These are phyloP conservation scores for Arachnopeziza araneosa DNA, from an alignment of 2,329 filamentous ascomycete species.

Conservation along the genomic window DNA sequence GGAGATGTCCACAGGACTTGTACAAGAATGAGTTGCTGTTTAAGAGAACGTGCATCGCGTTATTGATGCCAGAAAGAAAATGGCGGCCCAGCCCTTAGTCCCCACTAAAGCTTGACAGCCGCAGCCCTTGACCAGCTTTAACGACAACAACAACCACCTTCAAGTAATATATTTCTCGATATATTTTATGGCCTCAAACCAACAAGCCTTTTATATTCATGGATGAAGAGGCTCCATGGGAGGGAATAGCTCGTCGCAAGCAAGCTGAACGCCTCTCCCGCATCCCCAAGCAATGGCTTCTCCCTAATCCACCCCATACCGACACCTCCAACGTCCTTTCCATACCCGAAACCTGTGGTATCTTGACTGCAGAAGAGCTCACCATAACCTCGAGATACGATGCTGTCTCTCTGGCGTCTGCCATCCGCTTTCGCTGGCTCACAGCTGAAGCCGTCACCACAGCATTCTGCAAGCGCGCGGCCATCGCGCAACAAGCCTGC, in stretches of 20 bases:
- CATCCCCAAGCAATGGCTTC: conserved; percentile 26
- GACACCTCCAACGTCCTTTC: conserved; percentile 20
- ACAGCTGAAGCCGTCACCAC: conserved; percentile 35
- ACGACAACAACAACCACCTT: background rate
- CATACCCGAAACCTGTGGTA: conserved; percentile 19
- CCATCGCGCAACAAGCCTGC: conserved; percentile 43
- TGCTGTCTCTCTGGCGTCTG: conserved; percentile 24
- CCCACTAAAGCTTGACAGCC: background rate
- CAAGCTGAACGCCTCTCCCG: conserved; percentile 21
- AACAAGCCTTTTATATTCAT: background rate
- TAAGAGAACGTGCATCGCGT: too few relatives aligned
- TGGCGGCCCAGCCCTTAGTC: background rate
- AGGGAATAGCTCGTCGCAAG: conserved; percentile 22
- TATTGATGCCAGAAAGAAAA: too few relatives aligned
- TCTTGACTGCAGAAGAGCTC: conserved; percentile 23
- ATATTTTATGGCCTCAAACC: background rate
- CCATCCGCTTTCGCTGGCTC: conserved; percentile 15
- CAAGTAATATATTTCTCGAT: background rate
- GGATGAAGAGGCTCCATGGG: background rate
- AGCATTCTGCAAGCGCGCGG: conserved; percentile 46
- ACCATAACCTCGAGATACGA: conserved; percentile 27
- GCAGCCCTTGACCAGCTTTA: background rate
- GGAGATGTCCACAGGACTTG: too few relatives aligned
- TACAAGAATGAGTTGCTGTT: too few relatives aligned
- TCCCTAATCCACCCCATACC: conserved; percentile 16